Percentiles rank a stretch among this genome's conserved stretches.
phyloP scores from a whole-genome alignment of 805 yeast species.

The Kuraishia ogatae region DNA sequence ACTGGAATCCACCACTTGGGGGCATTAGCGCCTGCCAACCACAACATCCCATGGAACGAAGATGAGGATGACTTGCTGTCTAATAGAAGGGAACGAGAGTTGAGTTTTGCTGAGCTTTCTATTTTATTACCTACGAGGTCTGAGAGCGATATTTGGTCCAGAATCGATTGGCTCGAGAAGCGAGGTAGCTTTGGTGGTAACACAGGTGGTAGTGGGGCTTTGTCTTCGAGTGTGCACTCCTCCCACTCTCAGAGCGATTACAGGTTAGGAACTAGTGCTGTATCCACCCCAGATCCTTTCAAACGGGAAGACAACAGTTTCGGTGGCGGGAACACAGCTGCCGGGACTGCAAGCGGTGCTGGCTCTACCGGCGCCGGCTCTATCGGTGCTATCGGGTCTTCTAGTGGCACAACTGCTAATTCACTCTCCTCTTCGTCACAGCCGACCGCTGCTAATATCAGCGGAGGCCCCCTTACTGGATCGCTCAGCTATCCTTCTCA shows the following conservation, averaged over 20 bases:
- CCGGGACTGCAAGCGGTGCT: not conserved
- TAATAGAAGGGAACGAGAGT: slow-evolving; percentile 44
- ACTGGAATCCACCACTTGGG: slow-evolving; percentile 1
- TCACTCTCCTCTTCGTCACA: no score
- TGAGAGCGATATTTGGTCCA: slow-evolving; percentile 61
- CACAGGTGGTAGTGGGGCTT: not conserved
- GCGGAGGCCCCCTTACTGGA: no score
- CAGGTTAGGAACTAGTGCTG: not conserved
- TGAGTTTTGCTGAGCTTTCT: slow-evolving; percentile 65
- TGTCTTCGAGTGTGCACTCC: not conserved
- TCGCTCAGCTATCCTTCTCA: not conserved
- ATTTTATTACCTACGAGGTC: slow-evolving; percentile 66
- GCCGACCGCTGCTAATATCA: no score
- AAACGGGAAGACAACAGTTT: not conserved
- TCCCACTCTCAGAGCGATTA: not conserved
- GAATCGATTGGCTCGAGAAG: slow-evolving; percentile 40
- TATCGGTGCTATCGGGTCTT: not conserved
- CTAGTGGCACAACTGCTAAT: not conserved
- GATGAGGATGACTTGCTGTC: slow-evolving; percentile 69
- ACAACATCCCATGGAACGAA: slow-evolving; percentile 36
- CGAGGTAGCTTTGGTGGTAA: not conserved
- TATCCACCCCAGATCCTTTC: not conserved
- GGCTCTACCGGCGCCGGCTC: not conserved
- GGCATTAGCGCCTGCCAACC: slow-evolving; percentile 4
- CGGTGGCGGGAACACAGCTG: not conserved